Evolutionary conservation across 139 green algal genomes (phyloP), one percentile per base, ranked within the genome.

Genomic region (Edaphochlamys debaryana): DNA sequence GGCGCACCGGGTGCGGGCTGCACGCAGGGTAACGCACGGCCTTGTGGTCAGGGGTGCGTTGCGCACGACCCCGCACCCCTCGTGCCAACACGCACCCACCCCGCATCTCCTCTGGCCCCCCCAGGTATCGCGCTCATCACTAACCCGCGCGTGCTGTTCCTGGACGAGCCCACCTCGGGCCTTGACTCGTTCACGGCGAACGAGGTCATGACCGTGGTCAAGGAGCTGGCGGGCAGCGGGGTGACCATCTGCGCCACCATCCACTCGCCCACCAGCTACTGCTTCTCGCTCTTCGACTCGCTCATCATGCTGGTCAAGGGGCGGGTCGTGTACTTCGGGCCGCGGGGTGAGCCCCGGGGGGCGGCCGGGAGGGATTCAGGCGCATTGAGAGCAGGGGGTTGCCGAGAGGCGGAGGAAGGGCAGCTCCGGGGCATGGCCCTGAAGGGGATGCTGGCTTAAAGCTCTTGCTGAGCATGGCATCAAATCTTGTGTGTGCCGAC

Each of bases 91-190:
- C 27, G 9, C 27, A 48, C 48, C 66, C 66, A 5, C 36, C 66
- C 66, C 66, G 36, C 36, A 52, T 27, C 40, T 40, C 67, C 67
- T 22, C 67, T 38, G 5, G 22, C 67, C 27, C n/a, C 37, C 67
- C 41, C 45, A 64, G 7, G 78, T 11, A 85, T 85, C 27, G 78
- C 78, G 36, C 78, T 84, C 25, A 84, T 97, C 34, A 84, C 80
- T n/a, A 79, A 75, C 30, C 91, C 93, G n/a, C 72, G 70, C 32
- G 79, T 95, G 42, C 76, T 95, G 30, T 93, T 94, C 63, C 34
- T 88, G 25, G 94, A 98, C 71, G 95, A 98, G 85, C 94, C 95
- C 38, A 97, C 93, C 67, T 91, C 85, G 6, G 94, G 94, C 17
- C 90, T 97, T 13, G 93, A 97, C 83, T 87, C 87, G 62, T 95